Conservation (phyloP, 1,284 basidiomycete species). For the Apiotrichum brassicae region DNA sequence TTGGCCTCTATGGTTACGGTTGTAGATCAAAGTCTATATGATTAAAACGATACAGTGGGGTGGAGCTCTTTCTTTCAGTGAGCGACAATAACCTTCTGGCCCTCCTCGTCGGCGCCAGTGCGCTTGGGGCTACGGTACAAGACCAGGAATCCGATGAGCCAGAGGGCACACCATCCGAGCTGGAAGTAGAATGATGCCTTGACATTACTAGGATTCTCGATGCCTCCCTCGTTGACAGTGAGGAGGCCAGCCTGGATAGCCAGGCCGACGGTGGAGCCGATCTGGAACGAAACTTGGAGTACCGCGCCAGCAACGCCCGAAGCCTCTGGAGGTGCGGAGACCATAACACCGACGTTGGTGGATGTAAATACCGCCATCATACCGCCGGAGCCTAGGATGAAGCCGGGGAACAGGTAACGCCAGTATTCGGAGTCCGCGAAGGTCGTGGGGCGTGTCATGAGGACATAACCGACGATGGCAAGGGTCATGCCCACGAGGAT, state of each 20-base stretch:
- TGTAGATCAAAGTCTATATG: too few species aligned
- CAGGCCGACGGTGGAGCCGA: slow-evolving; percentile 36
- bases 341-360: slow-evolving; percentile 33
- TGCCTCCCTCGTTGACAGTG: slow-evolving; percentile 28
- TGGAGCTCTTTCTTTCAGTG: too few species aligned
- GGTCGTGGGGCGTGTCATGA: slow-evolving; percentile 23
- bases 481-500: slow-evolving; percentile 22
- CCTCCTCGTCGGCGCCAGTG: neutral
- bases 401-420: slow-evolving; percentile 34
- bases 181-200: slow-evolving; percentile 35
- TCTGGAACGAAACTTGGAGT: slow-evolving; percentile 39
- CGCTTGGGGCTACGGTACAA: slow-evolving; percentile 30
- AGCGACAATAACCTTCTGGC: neutral
- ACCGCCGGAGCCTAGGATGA: slow-evolving; percentile 29
- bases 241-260: slow-evolving; percentile 40
- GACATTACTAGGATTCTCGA: slow-evolving; percentile 33
- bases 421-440: slow-evolving; percentile 32
- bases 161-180: slow-evolving; percentile 37
- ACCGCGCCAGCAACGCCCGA: slow-evolving; percentile 42
- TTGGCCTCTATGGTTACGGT: too few species aligned
- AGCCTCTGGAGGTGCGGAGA: slow-evolving; percentile 28
- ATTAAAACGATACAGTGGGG: too few species aligned
- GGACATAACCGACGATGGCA: slow-evolving; percentile 23
- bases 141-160: slow-evolving; percentile 28
- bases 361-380: slow-evolving; percentile 23